These are phyloP conservation scores for Beauveria bassiana DNA, from an alignment of 2,329 filamentous ascomycete species.

Conservation along the genomic window DNA sequence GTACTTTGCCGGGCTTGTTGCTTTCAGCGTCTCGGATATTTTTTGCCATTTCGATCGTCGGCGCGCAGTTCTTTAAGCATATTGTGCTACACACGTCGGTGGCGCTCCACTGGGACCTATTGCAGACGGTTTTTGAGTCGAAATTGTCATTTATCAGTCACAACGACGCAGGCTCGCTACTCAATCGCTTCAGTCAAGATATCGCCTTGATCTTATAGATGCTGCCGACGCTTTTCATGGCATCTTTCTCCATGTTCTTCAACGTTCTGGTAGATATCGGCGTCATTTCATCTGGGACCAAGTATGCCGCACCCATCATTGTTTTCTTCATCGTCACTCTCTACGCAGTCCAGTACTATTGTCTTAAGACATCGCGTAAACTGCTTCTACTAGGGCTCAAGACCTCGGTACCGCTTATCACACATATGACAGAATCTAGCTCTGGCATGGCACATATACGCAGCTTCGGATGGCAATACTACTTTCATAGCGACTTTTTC, in stretches of 20 bases:
- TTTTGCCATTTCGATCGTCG: not conserved
- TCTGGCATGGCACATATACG: constrained; percentile 40
- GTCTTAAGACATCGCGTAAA: constrained; percentile 29
- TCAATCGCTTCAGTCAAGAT: constrained; percentile 22
- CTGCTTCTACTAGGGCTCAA: constrained; percentile 29
- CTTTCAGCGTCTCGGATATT: not conserved
- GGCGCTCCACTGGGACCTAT: not conserved
- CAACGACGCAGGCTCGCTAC: not conserved
- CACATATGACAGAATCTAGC: constrained; percentile 34
- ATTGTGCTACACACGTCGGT: constrained; percentile 1
- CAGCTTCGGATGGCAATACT: constrained; percentile 44
- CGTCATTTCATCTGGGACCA: constrained; percentile 18
- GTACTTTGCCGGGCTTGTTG: constrained; percentile 4
- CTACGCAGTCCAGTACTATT: constrained; percentile 24
- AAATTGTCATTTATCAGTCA: constrained; percentile 16
- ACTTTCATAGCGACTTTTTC: constrained; percentile 35
- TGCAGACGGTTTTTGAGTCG: not conserved
- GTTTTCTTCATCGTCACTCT: constrained; percentile 19
- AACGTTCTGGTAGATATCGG: constrained; percentile 13
- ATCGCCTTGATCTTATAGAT: constrained; percentile 19
- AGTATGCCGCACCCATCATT: constrained; percentile 22
- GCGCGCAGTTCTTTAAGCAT: not conserved
- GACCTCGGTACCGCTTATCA: constrained; percentile 26
- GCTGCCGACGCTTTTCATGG: constrained; percentile 20
- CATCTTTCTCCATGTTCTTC: constrained; percentile 18